A percentile compares a stretch with the other conserved stretches of the same genome.
phyloP scores from a whole-genome alignment of 495 filamentous ascomycete genomes.

The Podospora conica region DNA sequence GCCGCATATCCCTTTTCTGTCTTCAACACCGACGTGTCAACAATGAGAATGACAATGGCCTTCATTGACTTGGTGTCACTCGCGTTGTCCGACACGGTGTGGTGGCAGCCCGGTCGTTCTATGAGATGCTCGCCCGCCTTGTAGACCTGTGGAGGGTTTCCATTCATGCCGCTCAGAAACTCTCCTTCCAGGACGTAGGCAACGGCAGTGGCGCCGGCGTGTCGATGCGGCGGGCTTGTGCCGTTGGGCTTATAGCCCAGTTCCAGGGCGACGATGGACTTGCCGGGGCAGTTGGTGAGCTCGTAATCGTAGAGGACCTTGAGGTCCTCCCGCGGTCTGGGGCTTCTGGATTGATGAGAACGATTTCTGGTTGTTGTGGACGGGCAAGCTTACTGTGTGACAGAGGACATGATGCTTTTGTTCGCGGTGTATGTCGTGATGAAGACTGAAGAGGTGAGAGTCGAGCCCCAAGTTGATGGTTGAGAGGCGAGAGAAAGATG shows the following conservation, averaged over 20 bases:
- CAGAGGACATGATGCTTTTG: not conserved
- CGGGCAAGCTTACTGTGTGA: not conserved
- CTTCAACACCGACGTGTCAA: slow-evolving; percentile 9
- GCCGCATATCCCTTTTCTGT: slow-evolving; percentile 13
- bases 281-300: slow-evolving; percentile 12
- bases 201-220: slow-evolving; percentile 10
- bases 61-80: slow-evolving; percentile 8
- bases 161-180: slow-evolving; percentile 16
- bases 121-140: slow-evolving; percentile 3
- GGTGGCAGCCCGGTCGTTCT: slow-evolving; percentile 13
- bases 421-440: not conserved
- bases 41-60: slow-evolving; percentile 10
- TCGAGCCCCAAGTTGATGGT: not conserved
- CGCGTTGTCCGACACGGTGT: slow-evolving; percentile 12
- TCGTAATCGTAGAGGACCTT: slow-evolving; percentile 16
- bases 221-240: slow-evolving; percentile 6
- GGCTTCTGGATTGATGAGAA: not conserved
- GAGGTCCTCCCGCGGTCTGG: slow-evolving; percentile 7
- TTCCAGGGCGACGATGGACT: slow-evolving; percentile 13
- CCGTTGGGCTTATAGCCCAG: slow-evolving; percentile 5
- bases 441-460: not conserved
- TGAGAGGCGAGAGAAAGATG: not conserved
- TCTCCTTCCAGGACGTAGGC: slow-evolving; percentile 13
- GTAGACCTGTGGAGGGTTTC: slow-evolving; percentile 7
- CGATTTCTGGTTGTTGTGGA: not conserved